A percentile compares a stretch with the other conserved stretches of the same genome.
Conservation (phyloP, 2,329 filamentous ascomycete genomes). For the Fusarium clavum region DNA sequence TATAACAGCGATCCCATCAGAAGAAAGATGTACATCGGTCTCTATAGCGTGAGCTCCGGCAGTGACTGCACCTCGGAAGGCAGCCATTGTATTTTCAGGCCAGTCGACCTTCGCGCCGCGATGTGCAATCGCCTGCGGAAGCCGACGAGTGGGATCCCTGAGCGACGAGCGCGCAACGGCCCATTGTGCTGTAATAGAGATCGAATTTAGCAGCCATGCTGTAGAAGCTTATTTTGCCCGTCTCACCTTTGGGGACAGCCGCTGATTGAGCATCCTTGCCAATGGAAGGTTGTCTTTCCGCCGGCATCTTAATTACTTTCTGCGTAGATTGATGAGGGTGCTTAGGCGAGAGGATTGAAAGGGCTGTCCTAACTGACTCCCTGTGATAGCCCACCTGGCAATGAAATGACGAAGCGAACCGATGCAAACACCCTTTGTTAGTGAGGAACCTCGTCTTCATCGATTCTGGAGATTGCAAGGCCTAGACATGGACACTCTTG, state of each 20-base stretch:
- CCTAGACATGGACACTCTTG: constrained; percentile 3
- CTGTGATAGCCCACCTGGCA: not conserved
- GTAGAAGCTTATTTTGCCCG: not conserved
- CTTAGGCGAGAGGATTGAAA: not conserved
- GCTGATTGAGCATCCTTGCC: constrained; percentile 19
- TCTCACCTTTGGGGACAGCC: constrained; percentile 27
- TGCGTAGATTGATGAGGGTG: not conserved
- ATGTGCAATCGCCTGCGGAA: constrained; percentile 82
- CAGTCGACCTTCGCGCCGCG: constrained; percentile 80
- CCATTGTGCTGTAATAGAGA: constrained; percentile 45
- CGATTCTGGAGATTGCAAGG: constrained; percentile 2
- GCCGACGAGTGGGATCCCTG: constrained; percentile 44
- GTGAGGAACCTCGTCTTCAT: constrained; percentile 24
- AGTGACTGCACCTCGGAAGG: constrained; percentile 78
- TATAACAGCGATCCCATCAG: constrained; percentile 85
- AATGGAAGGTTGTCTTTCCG: constrained; percentile 22
- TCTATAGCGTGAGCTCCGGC: constrained; percentile 85
- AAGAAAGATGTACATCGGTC: constrained; percentile 86
- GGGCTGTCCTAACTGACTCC: not conserved
- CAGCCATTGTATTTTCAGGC: constrained; percentile 88
- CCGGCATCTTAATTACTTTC: not conserved
- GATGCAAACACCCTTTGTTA: constrained; percentile 4
- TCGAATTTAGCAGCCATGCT: not conserved
- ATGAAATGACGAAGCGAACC: not conserved
- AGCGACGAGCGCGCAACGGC: constrained; percentile 49